A percentile compares a stretch with the other conserved stretches of the same genome.
phyloP scores from a whole-genome alignment of 2,329 filamentous ascomycete species.

The Chaetothyriales sp. region DNA sequence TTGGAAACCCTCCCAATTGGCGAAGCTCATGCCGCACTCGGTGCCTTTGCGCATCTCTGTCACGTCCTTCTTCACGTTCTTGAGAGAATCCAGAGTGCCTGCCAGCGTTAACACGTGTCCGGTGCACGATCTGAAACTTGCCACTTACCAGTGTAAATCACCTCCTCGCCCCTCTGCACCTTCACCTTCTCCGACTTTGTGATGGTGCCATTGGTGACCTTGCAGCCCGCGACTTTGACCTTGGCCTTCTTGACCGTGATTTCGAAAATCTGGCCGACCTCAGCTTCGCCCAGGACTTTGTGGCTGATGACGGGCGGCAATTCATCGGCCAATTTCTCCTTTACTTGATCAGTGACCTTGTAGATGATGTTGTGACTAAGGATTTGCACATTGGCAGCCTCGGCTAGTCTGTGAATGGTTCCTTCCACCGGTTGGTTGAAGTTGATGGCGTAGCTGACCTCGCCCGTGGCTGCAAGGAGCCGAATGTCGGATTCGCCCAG shows the following conservation, averaged over 20 bases:
- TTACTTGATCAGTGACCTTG: slow-evolving; percentile 35
- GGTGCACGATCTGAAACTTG: neutral
- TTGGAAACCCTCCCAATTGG: slow-evolving; percentile 61
- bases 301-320: slow-evolving; percentile 52
- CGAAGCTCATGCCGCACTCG: slow-evolving; percentile 86
- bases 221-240: slow-evolving; percentile 72
- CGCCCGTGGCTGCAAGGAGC: slow-evolving; percentile 52
- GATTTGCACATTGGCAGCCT: slow-evolving; percentile 56
- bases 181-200: slow-evolving; percentile 49
- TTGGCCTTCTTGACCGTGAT: slow-evolving; percentile 62
- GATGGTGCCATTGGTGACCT: slow-evolving; percentile 66
- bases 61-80: slow-evolving; percentile 85
- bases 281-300: slow-evolving; percentile 72
- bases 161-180: slow-evolving; percentile 54
- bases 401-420: slow-evolving; percentile 54
- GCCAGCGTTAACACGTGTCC: slow-evolving; percentile 1
- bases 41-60: slow-evolving; percentile 75
- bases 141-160: slow-evolving; percentile 65
- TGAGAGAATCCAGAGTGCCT: slow-evolving; percentile 70
- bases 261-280: slow-evolving; percentile 66
- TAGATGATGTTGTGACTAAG: slow-evolving; percentile 61
- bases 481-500: slow-evolving; percentile 79
- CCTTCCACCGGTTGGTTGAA: slow-evolving; percentile 65
- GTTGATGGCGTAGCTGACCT: slow-evolving; percentile 62
- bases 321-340: slow-evolving; percentile 49